phyloP scores from a whole-genome alignment of 306 rosid genomes.

The Trifolium dubium region DNA sequence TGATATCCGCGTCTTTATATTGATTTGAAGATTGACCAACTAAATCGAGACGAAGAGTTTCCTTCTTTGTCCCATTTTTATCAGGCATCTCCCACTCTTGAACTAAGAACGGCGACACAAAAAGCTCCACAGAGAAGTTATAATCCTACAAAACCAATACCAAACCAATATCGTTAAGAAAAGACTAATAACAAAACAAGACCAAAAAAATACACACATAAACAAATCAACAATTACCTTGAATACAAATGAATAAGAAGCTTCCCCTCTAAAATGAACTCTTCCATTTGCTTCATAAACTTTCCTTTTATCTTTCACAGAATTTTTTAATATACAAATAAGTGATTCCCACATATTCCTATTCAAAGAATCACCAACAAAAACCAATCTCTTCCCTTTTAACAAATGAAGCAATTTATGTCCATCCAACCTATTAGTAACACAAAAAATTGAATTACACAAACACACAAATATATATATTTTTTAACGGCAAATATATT shows the following conservation, averaged over 20 bases:
- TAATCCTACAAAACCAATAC: conserved; percentile 63
- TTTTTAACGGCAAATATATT: no score
- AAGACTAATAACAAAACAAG: conserved; percentile 29
- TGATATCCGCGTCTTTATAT: conserved; percentile 80
- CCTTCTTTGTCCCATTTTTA: conserved; percentile 75
- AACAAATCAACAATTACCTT: conserved; percentile 49
- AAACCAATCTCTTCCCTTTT: conserved; percentile 81
- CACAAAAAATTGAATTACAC: conserved; percentile 16
- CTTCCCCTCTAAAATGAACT: conserved; percentile 81
- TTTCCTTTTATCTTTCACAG: conserved; percentile 60
- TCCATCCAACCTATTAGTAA: conserved; percentile 67
- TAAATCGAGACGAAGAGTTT: conserved; percentile 91
- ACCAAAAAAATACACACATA: neutral
- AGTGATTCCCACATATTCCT: conserved; percentile 99
- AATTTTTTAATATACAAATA: conserved; percentile 80
- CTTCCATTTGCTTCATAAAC: conserved; percentile 88
- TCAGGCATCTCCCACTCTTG: conserved; percentile 83
- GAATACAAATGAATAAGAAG: conserved; percentile 83
- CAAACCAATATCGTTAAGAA: conserved; percentile 20
- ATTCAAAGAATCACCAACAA: conserved; percentile 97
- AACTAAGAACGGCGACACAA: conserved; percentile 91
- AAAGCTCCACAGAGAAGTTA: conserved; percentile 81
- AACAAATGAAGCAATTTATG: conserved; percentile 68
- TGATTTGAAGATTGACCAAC: conserved; percentile 69
- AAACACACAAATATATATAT: neutral